Evolutionary conservation across 208 protist species (phyloP), one percentile per base, ranked within the genome.

Genomic region (Leptomonas pyrrhocoris): DNA sequence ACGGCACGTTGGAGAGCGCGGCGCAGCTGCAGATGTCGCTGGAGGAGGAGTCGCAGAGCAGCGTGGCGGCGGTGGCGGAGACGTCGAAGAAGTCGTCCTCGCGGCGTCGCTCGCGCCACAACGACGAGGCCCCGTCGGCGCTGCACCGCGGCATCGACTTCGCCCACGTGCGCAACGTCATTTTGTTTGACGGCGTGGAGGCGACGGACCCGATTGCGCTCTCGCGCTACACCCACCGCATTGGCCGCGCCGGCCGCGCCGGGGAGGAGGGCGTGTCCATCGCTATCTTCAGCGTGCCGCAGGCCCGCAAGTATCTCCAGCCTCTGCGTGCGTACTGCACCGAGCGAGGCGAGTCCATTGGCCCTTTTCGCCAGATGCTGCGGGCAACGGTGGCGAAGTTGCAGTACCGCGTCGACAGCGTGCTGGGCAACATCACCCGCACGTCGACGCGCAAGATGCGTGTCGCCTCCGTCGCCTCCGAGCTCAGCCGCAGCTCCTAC

Each of bases 61-160:
- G 50, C 11, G 71, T 38, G 51, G 61, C 27, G 71, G 59, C 31
- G 34, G 51, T 40, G 19, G n/a, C 28, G 15, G 42, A 42, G 23
- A 38, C 54, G 8, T 0, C 25, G n/a, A 58, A 60, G n/a, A 30
- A 50, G 15, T 2, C 63, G 55, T 45, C 61, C 23, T 49, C 63
- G 56, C 63, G 63, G 49, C 71, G 71, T 16, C 60, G 70, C 25
- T 45, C n/a, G 36, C 23, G 1, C 45, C 36, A 40, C 46, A 77
- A 42, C 38, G 69, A 68, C 23, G 73, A 79, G 58, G 68, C 65
- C 21, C 73, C 78, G 58, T 92, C 84, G 1, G 83, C 88, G 11
- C 75, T 99, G 12, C 89, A 98, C 31, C 94, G 98, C 60, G 98
- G 98, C 68, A 93, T 99, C 63, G 98, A 99, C 84, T 99, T 99